Evolutionary conservation across 306 rosid genomes (phyloP).

Genomic region (Mucuna pruriens): DNA sequence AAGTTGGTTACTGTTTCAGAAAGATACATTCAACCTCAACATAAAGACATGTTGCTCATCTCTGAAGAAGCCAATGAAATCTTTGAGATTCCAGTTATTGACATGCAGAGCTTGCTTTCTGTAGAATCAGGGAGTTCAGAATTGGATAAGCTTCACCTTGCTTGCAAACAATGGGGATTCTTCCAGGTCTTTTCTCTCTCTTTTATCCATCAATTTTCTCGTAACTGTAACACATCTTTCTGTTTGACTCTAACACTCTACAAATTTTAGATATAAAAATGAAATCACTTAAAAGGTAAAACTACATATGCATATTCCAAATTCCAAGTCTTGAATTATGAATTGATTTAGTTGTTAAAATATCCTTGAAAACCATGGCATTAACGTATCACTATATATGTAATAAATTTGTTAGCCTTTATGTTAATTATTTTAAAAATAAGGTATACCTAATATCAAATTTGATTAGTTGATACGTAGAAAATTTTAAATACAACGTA

Average conservation of each 20-base stretch:
- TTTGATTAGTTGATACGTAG: too few relatives aligned
- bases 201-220: background rate
- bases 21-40: conserved; percentile 41
- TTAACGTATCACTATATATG: too few relatives aligned
- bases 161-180: conserved; percentile 48
- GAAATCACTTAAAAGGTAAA: too few relatives aligned
- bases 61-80: background rate
- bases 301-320: too few relatives aligned
- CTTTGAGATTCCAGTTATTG: conserved; percentile 38
- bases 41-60: background rate
- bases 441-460: too few relatives aligned
- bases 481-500: too few relatives aligned
- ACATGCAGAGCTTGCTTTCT: conserved; percentile 33
- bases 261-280: too few relatives aligned
- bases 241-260: background rate
- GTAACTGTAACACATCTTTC: background rate
- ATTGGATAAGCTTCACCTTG: conserved; percentile 42
- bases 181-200: conserved; percentile 30
- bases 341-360: too few relatives aligned
- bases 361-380: too few relatives aligned
- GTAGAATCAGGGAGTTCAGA: conserved; percentile 22
- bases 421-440: too few relatives aligned
- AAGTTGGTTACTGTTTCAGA: background rate
- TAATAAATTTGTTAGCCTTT: too few relatives aligned
- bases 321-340: too few relatives aligned